Base-by-base conservation (phyloP, 805 yeast genomes). In the Wilhelminamyces savonicus region DNA sequence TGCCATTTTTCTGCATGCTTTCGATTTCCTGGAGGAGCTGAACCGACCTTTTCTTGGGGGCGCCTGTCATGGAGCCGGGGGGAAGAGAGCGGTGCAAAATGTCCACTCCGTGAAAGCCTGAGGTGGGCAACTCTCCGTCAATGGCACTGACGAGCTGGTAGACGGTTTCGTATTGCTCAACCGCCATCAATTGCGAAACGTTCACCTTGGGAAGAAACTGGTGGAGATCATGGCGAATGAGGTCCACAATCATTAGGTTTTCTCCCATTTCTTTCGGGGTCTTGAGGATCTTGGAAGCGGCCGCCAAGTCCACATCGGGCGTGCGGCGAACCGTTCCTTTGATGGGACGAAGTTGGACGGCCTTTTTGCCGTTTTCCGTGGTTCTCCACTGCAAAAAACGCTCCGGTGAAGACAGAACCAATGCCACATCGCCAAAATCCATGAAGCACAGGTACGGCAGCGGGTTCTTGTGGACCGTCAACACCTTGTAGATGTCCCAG, bases 21-120 rank as follows among this genome's bases (percentile, higher is more conserved):
- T 82, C 92, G 5, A 82, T 52, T 1, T 52, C 49, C 36, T 79
- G 82, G 17, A 92, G 62, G 4, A 94, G 53, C 52, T 90, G 92
- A 5, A 92, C 94, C 0, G 96, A 85, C 35, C 95, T 70, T 44
- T 80, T 82, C 59, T 92, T 92, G 2, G 99, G 99, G 0, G 99
- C 99, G 3, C 99, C 99, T 0, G 99, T 92, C 99, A 92, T 92
- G 1, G 97, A 90, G 0, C 99, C 99, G 0, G 99, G 96, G 3
- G 99, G 98, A 21, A 94, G 61, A 0, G 95, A 76, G 35, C 75
- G 75, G 13, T 76, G 71, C 9, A 92, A 65, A 3, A 90, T 62
- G 50, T 92, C 97, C 15, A 88, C 60, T 0, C 97, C 98, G 9
- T 69, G 60, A 41, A 69, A 77, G 2, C 46, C 58, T 7, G 8